Base-by-base conservation (phyloP, 768 basidiomycete species). In the Suillus cothurnatus region DNA sequence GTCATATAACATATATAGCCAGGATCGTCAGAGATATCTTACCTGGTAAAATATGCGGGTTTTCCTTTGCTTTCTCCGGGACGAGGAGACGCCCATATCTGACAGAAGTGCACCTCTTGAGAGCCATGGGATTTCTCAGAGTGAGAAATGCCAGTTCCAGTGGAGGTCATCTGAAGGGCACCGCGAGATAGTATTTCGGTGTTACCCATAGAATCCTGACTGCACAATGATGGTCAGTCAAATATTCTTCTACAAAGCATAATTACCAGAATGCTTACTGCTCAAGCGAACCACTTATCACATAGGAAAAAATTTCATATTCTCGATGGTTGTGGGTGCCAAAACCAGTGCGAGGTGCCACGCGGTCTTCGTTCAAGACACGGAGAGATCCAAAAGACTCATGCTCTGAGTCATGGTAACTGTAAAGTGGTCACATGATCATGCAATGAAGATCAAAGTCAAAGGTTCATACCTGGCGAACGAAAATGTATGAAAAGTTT, bases 361-460 rank as follows among this genome's bases (percentile, higher is more conserved):
- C 92, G n/a, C 93, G 88, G 70, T 95, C 94, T 76, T 97, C 95
- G 78, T 97, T 97, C 76, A 98, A 89, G 41, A 98, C 93, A 11
- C 95, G 86, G 1, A 98, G 85, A 19, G 86, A 71, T 2, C 95
- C 93, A 68, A 87, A 96, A 2, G 80, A 77, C 53, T 86, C 81
- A 68, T 88, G 88, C 1, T 78, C 61, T 9, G 72, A 67, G 55
- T 90, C 88, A 47, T 86, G 81, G 73, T 94, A 97, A 71, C 85
- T 88, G 39, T 17, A 32, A 17, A 49, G 56, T 15, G 53, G 41
- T 12, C 7, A 36, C 15, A 19, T 67, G 8, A 61, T 23, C 36
- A 63, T 8, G 71, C 71, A 56, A 71, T 70, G 28, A 74, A 65
- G 65, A 12, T 73, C 69, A 67, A n/a, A 15, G 21, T 15, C 3